Base-by-base conservation (phyloP, 257 asterid genomes). In the Solanum bulbocastanum region DNA sequence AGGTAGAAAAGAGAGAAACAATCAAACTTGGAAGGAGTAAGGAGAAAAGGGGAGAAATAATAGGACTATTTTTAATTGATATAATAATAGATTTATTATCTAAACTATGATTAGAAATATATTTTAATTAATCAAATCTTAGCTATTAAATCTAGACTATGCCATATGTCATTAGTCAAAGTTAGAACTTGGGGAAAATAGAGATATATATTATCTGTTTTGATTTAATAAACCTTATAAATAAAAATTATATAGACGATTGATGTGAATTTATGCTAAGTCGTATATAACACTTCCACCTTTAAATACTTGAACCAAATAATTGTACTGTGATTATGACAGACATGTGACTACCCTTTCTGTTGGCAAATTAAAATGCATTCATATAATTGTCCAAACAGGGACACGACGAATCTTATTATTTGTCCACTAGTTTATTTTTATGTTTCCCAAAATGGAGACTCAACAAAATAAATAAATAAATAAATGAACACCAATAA, bases 391-490 rank as follows among this genome's bases (percentile, higher is more conserved):
- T 49, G 42, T 46, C 30, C 42, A 30, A 46, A 18, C 30, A 10
- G 27, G 40, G 40, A 81, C 30, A 81, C 85, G 42, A 46, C 68
- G 68, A 81, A 81, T 81, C 85, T 81, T 23, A n/a, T 81, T 46
- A 30, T 46, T 81, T 81, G 68, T 81, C 85, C 66, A 6, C 42
- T 81, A 25, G 66, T 44, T 74, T 74, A 36, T 5, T 37, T 79
- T 79, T 79, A 30, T 81, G 85, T 22, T 44, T 46, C 85, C 85
- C 68, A 30, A 46, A 40, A 39, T 23, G 60, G 60, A 32, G 83
- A 76, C 83, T 40, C 23, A 76, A 40, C 1, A 37, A 39, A 75
- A 23, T 40, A 22, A 22, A 73, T 73, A 69, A 30, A 69, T 30
- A 18, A 56, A 56, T 56, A 73, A 35, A 74, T 36, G 49, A 74